phyloP scores from a whole-genome alignment of 2,329 filamentous ascomycete genomes.

The Aspergillus pseudoglaucus region DNA sequence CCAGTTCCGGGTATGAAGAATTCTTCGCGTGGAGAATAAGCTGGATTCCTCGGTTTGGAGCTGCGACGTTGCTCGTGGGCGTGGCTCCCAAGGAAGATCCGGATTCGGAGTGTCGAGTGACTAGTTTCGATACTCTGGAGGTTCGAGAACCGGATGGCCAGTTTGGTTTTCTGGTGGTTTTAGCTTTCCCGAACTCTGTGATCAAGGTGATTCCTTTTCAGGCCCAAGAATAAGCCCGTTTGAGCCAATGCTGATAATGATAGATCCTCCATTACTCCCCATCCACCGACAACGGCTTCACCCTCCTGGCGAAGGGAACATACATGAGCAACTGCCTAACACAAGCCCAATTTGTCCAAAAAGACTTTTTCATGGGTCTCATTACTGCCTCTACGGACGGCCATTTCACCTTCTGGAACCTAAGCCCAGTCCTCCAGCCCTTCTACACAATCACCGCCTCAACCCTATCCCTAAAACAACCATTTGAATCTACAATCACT shows the following conservation, averaged over 20 bases:
- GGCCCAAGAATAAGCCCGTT: neutral
- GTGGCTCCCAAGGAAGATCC: constrained; percentile 43
- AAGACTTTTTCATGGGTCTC: constrained; percentile 37
- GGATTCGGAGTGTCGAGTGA: constrained; percentile 67
- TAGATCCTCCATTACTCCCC: constrained; percentile 43
- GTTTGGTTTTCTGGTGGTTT: constrained; percentile 52
- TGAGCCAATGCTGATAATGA: constrained; percentile 7
- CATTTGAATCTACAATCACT: constrained; percentile 13
- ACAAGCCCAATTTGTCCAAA: constrained; percentile 45
- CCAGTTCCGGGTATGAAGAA: constrained; percentile 81
- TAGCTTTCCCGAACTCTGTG: constrained; percentile 79
- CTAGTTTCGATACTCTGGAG: constrained; percentile 61
- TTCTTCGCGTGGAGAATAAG: constrained; percentile 75
- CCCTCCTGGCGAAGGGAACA: constrained; percentile 46
- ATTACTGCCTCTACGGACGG: constrained; percentile 78
- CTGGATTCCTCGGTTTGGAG: constrained; percentile 45
- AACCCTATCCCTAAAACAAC: constrained; percentile 11
- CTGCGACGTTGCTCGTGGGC: constrained; percentile 50
- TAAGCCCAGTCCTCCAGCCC: constrained; percentile 24
- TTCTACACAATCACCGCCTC: constrained; percentile 21
- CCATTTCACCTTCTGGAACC: constrained; percentile 57
- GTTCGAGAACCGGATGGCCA: constrained; percentile 18
- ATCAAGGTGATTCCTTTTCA: constrained; percentile 46
- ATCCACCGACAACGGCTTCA: constrained; percentile 18
- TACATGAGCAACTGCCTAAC: constrained; percentile 74